These are phyloP conservation scores for Lepraria neglecta DNA, from an alignment of 495 filamentous ascomycete species.

Conservation along the genomic window DNA sequence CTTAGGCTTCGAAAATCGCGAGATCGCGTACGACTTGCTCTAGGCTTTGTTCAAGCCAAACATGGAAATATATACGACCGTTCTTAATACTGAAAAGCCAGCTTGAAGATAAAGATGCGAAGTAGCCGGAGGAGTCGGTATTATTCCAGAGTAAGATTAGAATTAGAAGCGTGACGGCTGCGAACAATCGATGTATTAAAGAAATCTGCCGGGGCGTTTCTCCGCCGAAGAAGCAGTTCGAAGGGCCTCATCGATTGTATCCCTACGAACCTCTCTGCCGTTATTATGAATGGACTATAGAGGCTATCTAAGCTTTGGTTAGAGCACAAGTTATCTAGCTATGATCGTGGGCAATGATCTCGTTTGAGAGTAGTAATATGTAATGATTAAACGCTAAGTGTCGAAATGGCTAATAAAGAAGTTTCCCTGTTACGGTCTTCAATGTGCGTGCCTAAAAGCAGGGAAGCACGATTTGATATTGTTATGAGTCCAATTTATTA, in stretches of 20 bases:
- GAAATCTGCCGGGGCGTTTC: neutral
- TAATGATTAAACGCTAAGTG: neutral
- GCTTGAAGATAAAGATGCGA: too few species aligned
- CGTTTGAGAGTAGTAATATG: neutral
- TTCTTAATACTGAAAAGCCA: conserved; percentile 35
- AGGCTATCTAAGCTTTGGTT: neutral
- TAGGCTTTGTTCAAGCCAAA: conserved; percentile 42
- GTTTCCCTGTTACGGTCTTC: neutral
- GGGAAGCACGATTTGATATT: neutral
- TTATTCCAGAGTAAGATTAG: neutral
- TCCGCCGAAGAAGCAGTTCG: neutral
- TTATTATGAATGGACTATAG: neutral
- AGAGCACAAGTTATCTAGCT: neutral
- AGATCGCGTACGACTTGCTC: conserved; percentile 44
- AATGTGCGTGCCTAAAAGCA: neutral
- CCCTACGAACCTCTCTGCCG: neutral
- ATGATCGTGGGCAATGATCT: neutral
- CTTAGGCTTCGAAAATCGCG: conserved; percentile 29
- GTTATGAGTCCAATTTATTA: neutral
- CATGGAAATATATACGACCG: conserved; percentile 37
- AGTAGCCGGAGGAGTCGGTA: too few species aligned
- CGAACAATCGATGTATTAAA: neutral
- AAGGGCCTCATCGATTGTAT: neutral
- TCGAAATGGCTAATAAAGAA: neutral
- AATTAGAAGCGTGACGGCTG: neutral